phyloP scores from a whole-genome alignment of 2,329 filamentous ascomycete genomes.

The Colletotrichum echinochloae region DNA sequence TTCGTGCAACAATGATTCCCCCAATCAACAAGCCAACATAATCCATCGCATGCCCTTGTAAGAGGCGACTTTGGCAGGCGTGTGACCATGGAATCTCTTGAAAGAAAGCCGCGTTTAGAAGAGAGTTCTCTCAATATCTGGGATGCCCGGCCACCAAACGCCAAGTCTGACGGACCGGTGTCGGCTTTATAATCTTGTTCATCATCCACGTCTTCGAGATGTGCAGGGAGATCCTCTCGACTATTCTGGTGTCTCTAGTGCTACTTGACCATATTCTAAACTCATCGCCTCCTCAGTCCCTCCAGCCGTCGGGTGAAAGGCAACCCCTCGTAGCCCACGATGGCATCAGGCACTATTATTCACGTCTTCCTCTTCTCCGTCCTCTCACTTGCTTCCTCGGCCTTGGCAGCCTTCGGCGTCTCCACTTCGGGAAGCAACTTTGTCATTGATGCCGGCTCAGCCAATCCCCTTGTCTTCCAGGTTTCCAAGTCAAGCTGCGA shows the following conservation, averaged over 20 bases:
- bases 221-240: constrained; percentile 4
- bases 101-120: constrained; percentile 9
- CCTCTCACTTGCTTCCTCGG: constrained; percentile 46
- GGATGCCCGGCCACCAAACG: background rate
- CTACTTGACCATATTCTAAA: constrained; percentile 21
- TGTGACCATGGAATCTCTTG: constrained; percentile 14
- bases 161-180: constrained; percentile 8
- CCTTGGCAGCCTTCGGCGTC: constrained; percentile 56
- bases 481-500: constrained; percentile 68
- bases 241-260: constrained; percentile 5
- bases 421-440: constrained; percentile 56
- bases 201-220: constrained; percentile 9
- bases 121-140: background rate
- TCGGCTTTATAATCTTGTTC: constrained; percentile 20
- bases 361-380: constrained; percentile 44
- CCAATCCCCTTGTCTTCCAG: constrained; percentile 63
- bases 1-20: constrained; percentile 34
- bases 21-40: constrained; percentile 32
- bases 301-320: constrained; percentile 20
- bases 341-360: constrained; percentile 34
- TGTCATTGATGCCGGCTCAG: constrained; percentile 60
- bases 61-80: constrained; percentile 25
- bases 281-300: background rate
- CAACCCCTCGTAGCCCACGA: constrained; percentile 18
- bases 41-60: constrained; percentile 8